Base-by-base conservation (phyloP, 1,139 yeast genomes). In the Kurtzmaniella natalensis region DNA sequence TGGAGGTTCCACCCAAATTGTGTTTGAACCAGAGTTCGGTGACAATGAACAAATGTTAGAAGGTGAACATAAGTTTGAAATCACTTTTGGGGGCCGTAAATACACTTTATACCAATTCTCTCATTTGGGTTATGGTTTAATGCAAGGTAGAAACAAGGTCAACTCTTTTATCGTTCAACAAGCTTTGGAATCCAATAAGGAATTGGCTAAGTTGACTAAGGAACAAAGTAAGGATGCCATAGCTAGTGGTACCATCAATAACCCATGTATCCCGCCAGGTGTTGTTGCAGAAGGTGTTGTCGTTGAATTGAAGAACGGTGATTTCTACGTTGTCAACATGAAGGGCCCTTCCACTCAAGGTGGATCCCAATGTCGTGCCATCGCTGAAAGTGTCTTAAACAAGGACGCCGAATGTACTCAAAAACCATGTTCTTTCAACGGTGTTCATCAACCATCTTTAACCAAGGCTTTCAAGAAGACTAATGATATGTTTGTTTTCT, bases 1-100 rank as follows among this genome's bases (percentile, higher is more conserved):
- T 47, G 99, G 99, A 47, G 98, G 97, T 6, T 88, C 96, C 4
- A 92, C 98, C 9, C 99, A 92, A 63, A 88, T 92, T 62, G 98
- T 92, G 5, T 92, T 92, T 59, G 97, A 92, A 66, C 99, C 99
- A 8, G 72, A 74, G 10, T 80, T 79, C 52, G 58, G 61, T 17
- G 60, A 66, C 33, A 73, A 77, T 41, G 78, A 76, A 45, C 57
- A 65, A 44, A 76, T 88, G 83, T 64, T 73, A 30, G 89, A 81
- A 16, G 97, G 96, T 38, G 96, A 89, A 52, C 95, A 87, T 62
- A 84, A 85, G 57, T 88, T 82, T 56, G 75, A 76, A 42, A 72
- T 89, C 46, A 61, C 72, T 14, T 92, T 89, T 57, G 97, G 96
- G 38, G 82, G 81, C 36, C 72, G 86, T 43, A 74, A 81, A 30